Percentiles rank a stretch among this genome's conserved stretches.
Conservation (phyloP, 441 rosid genomes). For the Omphalea diandra region DNA sequence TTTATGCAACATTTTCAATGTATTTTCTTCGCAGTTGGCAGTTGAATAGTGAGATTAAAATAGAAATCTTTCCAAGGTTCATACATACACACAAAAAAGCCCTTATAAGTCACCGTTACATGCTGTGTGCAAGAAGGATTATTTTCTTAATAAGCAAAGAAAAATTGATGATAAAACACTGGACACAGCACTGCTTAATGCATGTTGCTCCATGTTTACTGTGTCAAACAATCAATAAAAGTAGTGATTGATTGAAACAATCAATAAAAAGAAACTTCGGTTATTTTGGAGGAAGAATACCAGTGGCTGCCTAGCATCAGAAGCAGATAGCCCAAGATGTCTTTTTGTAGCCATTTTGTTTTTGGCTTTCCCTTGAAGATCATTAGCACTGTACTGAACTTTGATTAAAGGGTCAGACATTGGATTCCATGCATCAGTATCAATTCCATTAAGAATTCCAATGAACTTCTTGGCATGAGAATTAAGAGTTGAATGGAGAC, state of each 20-base stretch:
- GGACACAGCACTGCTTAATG: background rate
- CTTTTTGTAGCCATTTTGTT: conserved; percentile 65
- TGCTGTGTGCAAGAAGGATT: background rate
- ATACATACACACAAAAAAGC: background rate
- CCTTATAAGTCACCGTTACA: background rate
- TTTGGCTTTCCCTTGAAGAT: conserved; percentile 85
- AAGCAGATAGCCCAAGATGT: conserved; percentile 74
- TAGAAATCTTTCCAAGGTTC: background rate
- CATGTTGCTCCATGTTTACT: background rate
- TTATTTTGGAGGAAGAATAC: conserved; percentile 39
- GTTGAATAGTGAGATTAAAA: background rate
- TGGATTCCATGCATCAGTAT: conserved; percentile 93
- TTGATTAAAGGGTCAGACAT: conserved; percentile 67
- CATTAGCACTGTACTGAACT: conserved; percentile 71
- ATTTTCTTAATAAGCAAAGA: background rate
- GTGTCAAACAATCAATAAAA: conserved; percentile 2
- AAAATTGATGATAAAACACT: background rate
- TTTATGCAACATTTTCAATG: background rate
- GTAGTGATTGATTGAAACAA: background rate
- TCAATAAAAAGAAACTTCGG: background rate
- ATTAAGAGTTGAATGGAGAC: conserved; percentile 85
- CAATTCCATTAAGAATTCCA: conserved; percentile 93
- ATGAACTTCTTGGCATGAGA: conserved; percentile 80
- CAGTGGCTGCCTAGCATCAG: conserved; percentile 63
- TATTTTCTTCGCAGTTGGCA: background rate